Conservation (phyloP, 140 eudicot genomes). For the Flaveria floridana region DNA sequence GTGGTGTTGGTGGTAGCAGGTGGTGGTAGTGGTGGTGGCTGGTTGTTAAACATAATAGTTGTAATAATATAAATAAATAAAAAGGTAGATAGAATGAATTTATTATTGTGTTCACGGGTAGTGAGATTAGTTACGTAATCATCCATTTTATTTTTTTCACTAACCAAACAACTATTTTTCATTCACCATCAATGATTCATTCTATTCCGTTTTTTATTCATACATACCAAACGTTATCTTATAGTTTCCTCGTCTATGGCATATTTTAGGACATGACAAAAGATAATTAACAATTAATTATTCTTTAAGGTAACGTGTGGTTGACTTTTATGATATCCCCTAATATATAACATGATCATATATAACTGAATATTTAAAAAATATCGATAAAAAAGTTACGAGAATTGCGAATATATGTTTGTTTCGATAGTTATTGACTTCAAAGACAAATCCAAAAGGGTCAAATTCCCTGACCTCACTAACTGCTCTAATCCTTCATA, state of each 20-base stretch:
- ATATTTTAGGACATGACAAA: not conserved
- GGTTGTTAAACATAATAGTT: too few species aligned
- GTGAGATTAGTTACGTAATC: too few species aligned
- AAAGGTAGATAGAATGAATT: too few species aligned
- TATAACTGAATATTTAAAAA: not conserved
- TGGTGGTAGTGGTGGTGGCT: too few species aligned
- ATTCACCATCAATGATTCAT: too few species aligned
- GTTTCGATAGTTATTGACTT: constrained; percentile 31
- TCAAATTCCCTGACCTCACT: constrained; percentile 45
- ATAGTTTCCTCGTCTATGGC: not conserved
- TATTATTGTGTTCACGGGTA: too few species aligned
- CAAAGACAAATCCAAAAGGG: constrained; percentile 29
- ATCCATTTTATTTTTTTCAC: too few species aligned
- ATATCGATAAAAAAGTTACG: not conserved
- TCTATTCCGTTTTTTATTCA: too few species aligned
- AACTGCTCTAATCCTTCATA: constrained; percentile 23
- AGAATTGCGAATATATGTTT: constrained; percentile 15
- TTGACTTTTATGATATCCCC: not conserved
- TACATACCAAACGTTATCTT: too few species aligned
- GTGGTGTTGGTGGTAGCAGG: too few species aligned
- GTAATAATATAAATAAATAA: too few species aligned
- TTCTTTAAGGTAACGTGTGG: not conserved
- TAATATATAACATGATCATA: not conserved
- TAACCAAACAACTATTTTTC: too few species aligned
- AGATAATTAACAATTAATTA: not conserved